Percentiles rank a stretch among this genome's conserved stretches.
These are phyloP conservation scores for Lippia alba DNA, from an alignment of 305 asterid genomes.

Conservation along the genomic window DNA sequence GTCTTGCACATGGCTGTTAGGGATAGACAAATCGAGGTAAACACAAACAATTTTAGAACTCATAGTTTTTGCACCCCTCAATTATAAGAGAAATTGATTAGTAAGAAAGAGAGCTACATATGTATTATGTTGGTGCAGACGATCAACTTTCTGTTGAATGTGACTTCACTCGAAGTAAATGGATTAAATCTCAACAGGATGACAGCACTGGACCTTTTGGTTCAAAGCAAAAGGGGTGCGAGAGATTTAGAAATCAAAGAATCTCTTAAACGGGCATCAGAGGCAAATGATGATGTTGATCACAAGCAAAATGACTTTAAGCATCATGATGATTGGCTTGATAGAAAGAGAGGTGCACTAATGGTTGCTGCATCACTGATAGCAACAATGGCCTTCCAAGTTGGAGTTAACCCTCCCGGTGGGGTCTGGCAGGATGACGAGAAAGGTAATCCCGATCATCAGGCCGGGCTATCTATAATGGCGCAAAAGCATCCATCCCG, in stretches of 20 bases:
- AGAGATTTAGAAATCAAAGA: not conserved
- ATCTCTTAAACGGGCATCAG: constrained; percentile 2
- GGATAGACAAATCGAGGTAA: too few species aligned
- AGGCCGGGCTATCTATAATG: not conserved
- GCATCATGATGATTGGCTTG: constrained; percentile 20
- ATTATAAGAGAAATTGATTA: too few species aligned
- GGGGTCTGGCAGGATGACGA: constrained; percentile 31
- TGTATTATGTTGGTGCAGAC: too few species aligned
- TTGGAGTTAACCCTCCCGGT: constrained; percentile 34
- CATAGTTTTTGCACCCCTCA: too few species aligned
- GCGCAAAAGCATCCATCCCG: fast-evolving
- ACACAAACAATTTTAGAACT: too few species aligned
- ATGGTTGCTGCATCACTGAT: constrained; percentile 42
- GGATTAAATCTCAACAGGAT: not conserved
- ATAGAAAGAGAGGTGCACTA: constrained; percentile 3
- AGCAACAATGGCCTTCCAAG: constrained; percentile 40
- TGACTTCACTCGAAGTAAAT: constrained; percentile 16
- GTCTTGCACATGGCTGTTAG: too few species aligned
- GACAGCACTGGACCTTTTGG: constrained; percentile 28
- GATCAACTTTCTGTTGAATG: constrained; percentile 15
- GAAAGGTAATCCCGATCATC: not conserved
- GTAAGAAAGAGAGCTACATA: too few species aligned
- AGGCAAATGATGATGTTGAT: too few species aligned
- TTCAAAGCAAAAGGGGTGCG: constrained; percentile 21
- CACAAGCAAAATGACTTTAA: not conserved